Evolutionary conservation across 352 stramenopile genomes (phyloP).

Genomic region (Globisporangium paroecandrum): DNA sequence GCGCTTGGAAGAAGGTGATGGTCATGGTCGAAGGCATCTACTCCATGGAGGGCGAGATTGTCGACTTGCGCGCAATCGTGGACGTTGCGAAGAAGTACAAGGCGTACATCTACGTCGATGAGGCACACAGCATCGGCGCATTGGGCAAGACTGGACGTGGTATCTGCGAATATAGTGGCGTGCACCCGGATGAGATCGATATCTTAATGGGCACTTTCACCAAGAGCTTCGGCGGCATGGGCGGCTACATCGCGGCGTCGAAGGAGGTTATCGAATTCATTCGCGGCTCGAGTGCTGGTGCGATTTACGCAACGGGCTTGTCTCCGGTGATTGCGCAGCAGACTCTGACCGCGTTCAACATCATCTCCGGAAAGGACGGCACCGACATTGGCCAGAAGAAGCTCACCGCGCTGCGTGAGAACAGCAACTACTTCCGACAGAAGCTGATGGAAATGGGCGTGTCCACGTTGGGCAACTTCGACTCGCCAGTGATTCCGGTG

Average conservation of each 20-base stretch:
- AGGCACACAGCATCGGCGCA: conserved; percentile 93
- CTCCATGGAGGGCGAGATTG: conserved; percentile 96
- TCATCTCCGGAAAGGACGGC: conserved; percentile 95
- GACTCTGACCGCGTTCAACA: conserved; percentile 78
- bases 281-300: conserved; percentile 32
- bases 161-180: conserved; percentile 89
- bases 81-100: conserved; percentile 91
- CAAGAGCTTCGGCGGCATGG: conserved; percentile 95
- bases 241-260: conserved; percentile 88
- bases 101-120: conserved; percentile 93
- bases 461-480: conserved; percentile 92
- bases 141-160: conserved; percentile 89
- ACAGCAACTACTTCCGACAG: conserved; percentile 98
- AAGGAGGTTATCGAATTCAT: conserved; percentile 8
- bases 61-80: conserved; percentile 86
- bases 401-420: conserved; percentile 91
- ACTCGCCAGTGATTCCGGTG: conserved; percentile 98
- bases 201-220: conserved; percentile 98
- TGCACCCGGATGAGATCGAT: conserved; percentile 95
- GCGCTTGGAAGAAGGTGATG: conserved; percentile 95
- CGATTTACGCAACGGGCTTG: conserved; percentile 6
- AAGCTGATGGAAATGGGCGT: conserved; percentile 92
- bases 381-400: conserved; percentile 91
- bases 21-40: conserved; percentile 95
- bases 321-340: conserved; percentile 51